Conservation (phyloP, 1,284 basidiomycete genomes). For the Trichosporon ovoides region DNA sequence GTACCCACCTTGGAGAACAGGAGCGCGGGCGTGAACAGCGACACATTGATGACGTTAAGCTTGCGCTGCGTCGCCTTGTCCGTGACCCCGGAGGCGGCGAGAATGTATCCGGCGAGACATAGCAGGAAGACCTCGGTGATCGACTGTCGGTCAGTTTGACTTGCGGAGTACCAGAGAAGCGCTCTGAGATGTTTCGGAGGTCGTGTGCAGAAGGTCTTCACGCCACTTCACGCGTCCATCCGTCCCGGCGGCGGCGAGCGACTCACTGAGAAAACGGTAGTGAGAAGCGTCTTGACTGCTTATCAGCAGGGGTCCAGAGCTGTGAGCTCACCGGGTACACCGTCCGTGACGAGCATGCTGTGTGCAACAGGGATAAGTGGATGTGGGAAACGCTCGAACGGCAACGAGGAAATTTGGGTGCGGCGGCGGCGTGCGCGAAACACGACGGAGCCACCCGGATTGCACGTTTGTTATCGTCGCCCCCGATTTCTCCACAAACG, state of each 20-base stretch:
- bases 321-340: slow-evolving; percentile 11
- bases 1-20: slow-evolving; percentile 84
- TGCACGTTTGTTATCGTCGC: slow-evolving; percentile 2
- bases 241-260: not conserved
- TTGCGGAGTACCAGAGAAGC: not conserved
- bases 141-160: slow-evolving; percentile 54
- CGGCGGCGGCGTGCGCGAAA: not conserved
- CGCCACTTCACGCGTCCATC: too few species aligned
- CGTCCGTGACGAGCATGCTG: slow-evolving; percentile 11
- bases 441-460: not conserved
- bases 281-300: slow-evolving; percentile 22
- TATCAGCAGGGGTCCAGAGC: not conserved
- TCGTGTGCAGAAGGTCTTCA: too few species aligned
- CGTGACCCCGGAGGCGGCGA: slow-evolving; percentile 71
- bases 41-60: slow-evolving; percentile 57
- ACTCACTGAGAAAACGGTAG: slow-evolving; percentile 58
- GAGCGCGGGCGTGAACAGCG: slow-evolving; percentile 84
- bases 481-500: too few species aligned
- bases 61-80: slow-evolving; percentile 82
- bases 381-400: not conserved
- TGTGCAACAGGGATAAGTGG: not conserved
- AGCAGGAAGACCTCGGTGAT: slow-evolving; percentile 84
- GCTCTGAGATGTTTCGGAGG: too few species aligned
- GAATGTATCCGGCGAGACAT: slow-evolving; percentile 77
- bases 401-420: too few species aligned